These are phyloP conservation scores for Penicillium cinerascens DNA, from an alignment of 495 filamentous ascomycete genomes.

Conservation along the genomic window DNA sequence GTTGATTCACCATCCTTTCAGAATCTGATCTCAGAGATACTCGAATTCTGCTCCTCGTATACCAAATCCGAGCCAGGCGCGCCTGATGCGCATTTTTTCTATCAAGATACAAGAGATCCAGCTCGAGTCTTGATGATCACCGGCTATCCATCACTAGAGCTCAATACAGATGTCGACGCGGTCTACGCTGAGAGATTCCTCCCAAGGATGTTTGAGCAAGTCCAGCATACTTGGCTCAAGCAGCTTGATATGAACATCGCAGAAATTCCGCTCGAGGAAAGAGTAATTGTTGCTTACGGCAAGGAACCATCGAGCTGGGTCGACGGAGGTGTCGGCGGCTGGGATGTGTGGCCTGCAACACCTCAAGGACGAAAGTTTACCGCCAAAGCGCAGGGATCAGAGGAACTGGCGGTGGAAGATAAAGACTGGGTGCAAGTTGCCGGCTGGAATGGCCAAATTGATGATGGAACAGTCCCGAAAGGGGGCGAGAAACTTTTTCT, in stretches of 20 bases:
- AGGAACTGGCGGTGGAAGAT: too few relatives aligned
- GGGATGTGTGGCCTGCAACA: constrained; percentile 7
- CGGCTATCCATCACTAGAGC: constrained; percentile 11
- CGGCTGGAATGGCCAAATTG: too few relatives aligned
- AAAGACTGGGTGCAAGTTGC: too few relatives aligned
- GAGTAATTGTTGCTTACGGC: background rate
- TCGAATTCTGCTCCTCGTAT: constrained; percentile 5
- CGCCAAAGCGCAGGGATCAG: too few relatives aligned
- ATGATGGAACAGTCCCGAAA: too few relatives aligned
- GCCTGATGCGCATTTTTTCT: constrained; percentile 1
- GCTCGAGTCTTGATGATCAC: constrained; percentile 10
- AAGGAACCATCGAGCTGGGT: background rate
- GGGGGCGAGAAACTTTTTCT: too few relatives aligned
- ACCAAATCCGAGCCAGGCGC: constrained; percentile 11
- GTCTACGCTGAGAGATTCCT: constrained; percentile 8
- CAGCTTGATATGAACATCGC: constrained; percentile 9
- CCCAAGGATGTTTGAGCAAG: constrained; percentile 5
- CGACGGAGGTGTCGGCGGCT: background rate
- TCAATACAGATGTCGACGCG: constrained; percentile 10
- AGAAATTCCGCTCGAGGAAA: background rate
- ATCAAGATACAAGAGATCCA: constrained; percentile 7
- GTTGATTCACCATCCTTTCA: constrained; percentile 1
- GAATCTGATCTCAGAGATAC: background rate
- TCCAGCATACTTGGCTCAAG: constrained; percentile 3
- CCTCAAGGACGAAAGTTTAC: background rate